phyloP scores from a whole-genome alignment of 2,329 filamentous ascomycete species.

The Fragosphaeria purpurea region DNA sequence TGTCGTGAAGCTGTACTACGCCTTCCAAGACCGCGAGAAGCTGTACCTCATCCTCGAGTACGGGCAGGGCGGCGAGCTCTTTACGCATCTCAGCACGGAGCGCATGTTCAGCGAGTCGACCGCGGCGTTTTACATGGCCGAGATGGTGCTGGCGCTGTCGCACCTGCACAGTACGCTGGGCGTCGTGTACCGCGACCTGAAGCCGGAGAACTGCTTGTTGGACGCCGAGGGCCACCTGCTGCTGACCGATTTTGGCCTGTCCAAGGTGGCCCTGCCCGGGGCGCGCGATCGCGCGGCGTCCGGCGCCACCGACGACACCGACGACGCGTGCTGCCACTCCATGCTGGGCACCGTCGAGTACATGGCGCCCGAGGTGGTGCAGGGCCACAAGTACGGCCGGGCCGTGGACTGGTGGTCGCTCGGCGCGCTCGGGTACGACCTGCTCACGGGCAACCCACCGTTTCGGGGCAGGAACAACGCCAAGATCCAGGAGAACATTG shows the following conservation, averaged over 20 bases:
- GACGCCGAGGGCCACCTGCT: conserved; percentile 87
- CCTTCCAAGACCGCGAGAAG: conserved; percentile 96
- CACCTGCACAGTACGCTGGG: conserved; percentile 88
- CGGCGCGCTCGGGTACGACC: conserved; percentile 81
- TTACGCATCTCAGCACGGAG: conserved; percentile 86
- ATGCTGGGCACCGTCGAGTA: conserved; percentile 94
- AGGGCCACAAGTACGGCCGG: conserved; percentile 81
- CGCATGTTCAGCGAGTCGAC: conserved; percentile 89
- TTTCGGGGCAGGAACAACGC: conserved; percentile 85
- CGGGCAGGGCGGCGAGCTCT: conserved; percentile 91
- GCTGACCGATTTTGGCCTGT: conserved; percentile 91
- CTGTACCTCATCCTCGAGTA: conserved; percentile 97
- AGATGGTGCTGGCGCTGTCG: conserved; percentile 89
- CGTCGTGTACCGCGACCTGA: conserved; percentile 92
- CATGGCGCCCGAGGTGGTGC: conserved; percentile 94
- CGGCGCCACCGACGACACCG: conserved; percentile 2
- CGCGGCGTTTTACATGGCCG: conserved; percentile 95
- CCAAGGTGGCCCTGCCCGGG: conserved; percentile 66
- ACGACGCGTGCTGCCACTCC: conserved; percentile 69
- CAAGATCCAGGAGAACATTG: conserved; percentile 92
- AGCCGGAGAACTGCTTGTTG: conserved; percentile 93
- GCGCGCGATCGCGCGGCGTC: conserved; percentile 31
- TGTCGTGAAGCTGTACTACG: conserved; percentile 95
- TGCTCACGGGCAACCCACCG: conserved; percentile 85
- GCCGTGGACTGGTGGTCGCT: conserved; percentile 99